phyloP scores from a whole-genome alignment of 140 eudicot species.

The Stevia rebaudiana region DNA sequence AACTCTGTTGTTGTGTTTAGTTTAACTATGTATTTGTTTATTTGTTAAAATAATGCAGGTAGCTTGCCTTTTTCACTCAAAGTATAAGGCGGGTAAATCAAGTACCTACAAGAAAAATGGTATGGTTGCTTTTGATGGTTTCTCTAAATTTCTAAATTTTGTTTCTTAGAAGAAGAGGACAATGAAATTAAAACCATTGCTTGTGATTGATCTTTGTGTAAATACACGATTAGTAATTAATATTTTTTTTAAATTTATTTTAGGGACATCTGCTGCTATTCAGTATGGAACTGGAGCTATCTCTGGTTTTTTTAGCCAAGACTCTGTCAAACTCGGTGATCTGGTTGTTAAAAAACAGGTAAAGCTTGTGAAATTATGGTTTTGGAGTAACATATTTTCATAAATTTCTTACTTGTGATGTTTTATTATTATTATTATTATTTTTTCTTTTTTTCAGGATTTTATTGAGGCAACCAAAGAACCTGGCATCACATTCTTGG shows the following conservation, averaged over 20 bases:
- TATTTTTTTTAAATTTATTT: constrained; percentile 8
- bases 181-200: not conserved
- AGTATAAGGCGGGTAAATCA: constrained; percentile 53
- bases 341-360: constrained; percentile 80
- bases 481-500: constrained; percentile 54
- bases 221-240: not conserved
- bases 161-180: not conserved
- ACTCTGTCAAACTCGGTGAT: constrained; percentile 68
- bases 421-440: no score
- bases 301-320: constrained; percentile 77
- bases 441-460: constrained; percentile 34
- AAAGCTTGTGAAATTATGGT: constrained; percentile 2
- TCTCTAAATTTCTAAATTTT: not conserved
- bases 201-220: not conserved
- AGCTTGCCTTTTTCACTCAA: constrained; percentile 66
- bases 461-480: constrained; percentile 76
- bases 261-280: constrained; percentile 64
- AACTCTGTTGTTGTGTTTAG: constrained; percentile 1
- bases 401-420: constrained; percentile 1
- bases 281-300: constrained; percentile 74
- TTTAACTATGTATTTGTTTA: constrained; percentile 8
- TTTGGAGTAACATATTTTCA: not conserved
- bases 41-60: constrained; percentile 35
- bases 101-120: constrained; percentile 58
- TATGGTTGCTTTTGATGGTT: constrained; percentile 14